Percentiles rank a stretch among this genome's conserved stretches.
Evolutionary conservation across 2,329 filamentous ascomycete species (phyloP).

Genomic region (Beauveria australis): DNA sequence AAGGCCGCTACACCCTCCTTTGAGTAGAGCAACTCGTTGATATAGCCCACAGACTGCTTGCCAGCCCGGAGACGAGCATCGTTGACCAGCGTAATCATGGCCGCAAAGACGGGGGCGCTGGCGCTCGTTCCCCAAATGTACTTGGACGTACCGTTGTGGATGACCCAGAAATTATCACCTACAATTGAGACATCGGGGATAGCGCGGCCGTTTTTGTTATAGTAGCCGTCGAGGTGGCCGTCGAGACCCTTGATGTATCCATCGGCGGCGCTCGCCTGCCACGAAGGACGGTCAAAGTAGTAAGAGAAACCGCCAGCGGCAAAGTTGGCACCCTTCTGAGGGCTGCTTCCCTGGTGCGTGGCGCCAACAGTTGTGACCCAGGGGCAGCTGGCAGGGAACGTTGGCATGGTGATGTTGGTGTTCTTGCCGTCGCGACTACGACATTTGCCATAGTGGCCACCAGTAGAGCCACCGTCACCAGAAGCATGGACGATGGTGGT

Average conservation of each 20-base stretch:
- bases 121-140: slow-evolving; percentile 16
- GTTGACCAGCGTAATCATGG: slow-evolving; percentile 11
- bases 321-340: slow-evolving; percentile 27
- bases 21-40: slow-evolving; percentile 12
- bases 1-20: neutral
- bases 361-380: slow-evolving; percentile 28
- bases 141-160: slow-evolving; percentile 18
- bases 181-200: slow-evolving; percentile 39
- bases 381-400: slow-evolving; percentile 42
- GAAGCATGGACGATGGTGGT: slow-evolving; percentile 20
- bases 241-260: slow-evolving; percentile 33
- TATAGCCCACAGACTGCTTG: slow-evolving; percentile 7
- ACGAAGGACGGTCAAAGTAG: slow-evolving; percentile 33
- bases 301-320: slow-evolving; percentile 39
- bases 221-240: slow-evolving; percentile 33
- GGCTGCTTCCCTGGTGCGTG: slow-evolving; percentile 28
- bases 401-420: slow-evolving; percentile 42
- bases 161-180: slow-evolving; percentile 40
- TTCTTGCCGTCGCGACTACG: slow-evolving; percentile 48
- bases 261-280: slow-evolving; percentile 30
- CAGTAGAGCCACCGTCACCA: slow-evolving; percentile 21
- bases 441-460: slow-evolving; percentile 24
- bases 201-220: slow-evolving; percentile 35
- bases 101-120: slow-evolving; percentile 11
- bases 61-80: slow-evolving; percentile 8